Percentiles rank a stretch among this genome's conserved stretches.
Conservation (phyloP, 768 basidiomycete genomes). For the Omphalotus guepiniiformis region DNA sequence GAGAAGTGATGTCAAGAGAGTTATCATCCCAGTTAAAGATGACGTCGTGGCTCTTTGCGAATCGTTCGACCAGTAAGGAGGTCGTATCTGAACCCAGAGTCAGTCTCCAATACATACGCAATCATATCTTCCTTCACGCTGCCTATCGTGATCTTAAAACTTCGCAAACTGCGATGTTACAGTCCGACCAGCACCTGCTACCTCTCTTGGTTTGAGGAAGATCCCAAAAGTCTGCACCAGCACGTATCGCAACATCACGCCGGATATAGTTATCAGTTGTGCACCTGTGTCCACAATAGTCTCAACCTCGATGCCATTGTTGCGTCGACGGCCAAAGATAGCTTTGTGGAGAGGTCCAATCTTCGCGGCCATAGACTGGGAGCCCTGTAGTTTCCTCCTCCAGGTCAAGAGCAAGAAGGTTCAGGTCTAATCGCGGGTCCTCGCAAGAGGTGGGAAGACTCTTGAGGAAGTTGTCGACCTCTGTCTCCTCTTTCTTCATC, state of each 20-base stretch:
- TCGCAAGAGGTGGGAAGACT: no score
- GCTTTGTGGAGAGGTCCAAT: neutral
- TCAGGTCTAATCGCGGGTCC: no score
- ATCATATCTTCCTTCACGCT: conserved; percentile 6
- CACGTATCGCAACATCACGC: neutral
- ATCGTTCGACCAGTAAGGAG: conserved; percentile 8
- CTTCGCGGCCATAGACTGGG: conserved; percentile 8
- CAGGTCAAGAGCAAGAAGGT: neutral
- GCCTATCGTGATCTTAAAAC: conserved; percentile 9
- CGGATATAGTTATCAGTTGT: conserved; percentile 8
- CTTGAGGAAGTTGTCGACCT: neutral
- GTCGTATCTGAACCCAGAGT: conserved; percentile 10
- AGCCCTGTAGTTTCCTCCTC: neutral
- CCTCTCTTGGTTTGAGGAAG: neutral
- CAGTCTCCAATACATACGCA: conserved; percentile 8
- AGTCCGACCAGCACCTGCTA: conserved; percentile 11
- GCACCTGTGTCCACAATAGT: conserved; percentile 14
- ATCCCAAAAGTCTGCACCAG: conserved; percentile 4
- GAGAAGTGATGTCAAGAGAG: conserved; percentile 7
- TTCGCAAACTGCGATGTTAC: conserved; percentile 6
- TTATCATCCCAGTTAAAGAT: conserved; percentile 9
- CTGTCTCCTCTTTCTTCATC: neutral
- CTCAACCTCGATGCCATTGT: neutral
- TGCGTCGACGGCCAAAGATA: neutral
- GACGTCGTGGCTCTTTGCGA: conserved; percentile 4